phyloP scores from a whole-genome alignment of 1,139 yeast genomes.

The Yamadazyma friedrichii region DNA sequence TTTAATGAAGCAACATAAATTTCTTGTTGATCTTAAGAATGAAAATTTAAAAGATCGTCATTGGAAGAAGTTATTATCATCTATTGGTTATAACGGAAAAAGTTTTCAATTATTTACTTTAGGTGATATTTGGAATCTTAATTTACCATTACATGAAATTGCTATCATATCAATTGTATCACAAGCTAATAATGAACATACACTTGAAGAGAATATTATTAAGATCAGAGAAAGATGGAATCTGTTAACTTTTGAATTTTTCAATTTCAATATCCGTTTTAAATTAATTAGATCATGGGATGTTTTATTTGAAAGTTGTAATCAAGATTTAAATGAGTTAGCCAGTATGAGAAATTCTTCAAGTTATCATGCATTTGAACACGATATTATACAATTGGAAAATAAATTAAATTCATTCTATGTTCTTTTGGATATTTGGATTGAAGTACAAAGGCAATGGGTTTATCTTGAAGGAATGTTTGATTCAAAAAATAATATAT shows the following conservation, averaged over 20 bases:
- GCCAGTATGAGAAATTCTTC: constrained; percentile 74
- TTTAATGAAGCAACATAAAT: constrained; percentile 36
- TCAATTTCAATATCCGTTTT: constrained; percentile 52
- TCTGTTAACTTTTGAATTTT: constrained; percentile 49
- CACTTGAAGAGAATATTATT: constrained; percentile 56
- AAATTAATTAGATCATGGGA: constrained; percentile 73
- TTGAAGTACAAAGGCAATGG: constrained; percentile 89
- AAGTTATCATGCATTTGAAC: constrained; percentile 60
- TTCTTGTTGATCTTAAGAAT: constrained; percentile 51
- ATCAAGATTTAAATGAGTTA: constrained; percentile 61
- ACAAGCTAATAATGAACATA: constrained; percentile 73
- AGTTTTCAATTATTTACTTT: constrained; percentile 33
- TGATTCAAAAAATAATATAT: constrained; percentile 56
- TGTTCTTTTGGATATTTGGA: constrained; percentile 65
- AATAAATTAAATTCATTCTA: constrained; percentile 51
- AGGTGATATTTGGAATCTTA: constrained; percentile 63
- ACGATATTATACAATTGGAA: constrained; percentile 56
- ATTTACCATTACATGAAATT: constrained; percentile 46
- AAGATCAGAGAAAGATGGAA: constrained; percentile 53
- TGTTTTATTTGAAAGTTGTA: constrained; percentile 54
- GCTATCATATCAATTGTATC: constrained; percentile 50
- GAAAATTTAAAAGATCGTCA: constrained; percentile 66
- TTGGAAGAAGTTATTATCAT: constrained; percentile 55
- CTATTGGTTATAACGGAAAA: constrained; percentile 20
- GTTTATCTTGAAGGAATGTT: constrained; percentile 81